Percentiles rank a stretch among this genome's conserved stretches.
Evolutionary conservation across 768 basidiomycete species (phyloP).

Genomic region (Russula foetens): DNA sequence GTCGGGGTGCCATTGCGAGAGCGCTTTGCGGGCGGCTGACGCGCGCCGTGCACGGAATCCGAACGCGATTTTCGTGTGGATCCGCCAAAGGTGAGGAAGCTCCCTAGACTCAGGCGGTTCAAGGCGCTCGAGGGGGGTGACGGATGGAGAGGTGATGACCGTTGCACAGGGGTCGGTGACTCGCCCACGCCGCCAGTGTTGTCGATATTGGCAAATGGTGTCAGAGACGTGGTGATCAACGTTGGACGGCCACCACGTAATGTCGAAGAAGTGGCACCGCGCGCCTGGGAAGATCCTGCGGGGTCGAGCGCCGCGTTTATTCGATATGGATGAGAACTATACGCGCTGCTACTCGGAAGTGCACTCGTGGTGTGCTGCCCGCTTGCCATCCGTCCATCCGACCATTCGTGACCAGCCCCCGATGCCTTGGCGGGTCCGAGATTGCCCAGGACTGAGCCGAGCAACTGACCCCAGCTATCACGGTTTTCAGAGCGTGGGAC

Average conservation of each 20-base stretch:
- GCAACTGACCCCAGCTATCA: slow-evolving; percentile 28
- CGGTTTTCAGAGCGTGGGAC: slow-evolving; percentile 19
- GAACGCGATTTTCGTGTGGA: slow-evolving; percentile 9
- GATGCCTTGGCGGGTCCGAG: background rate
- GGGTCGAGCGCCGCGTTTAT: background rate
- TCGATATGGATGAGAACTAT: slow-evolving; percentile 13
- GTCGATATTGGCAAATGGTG: slow-evolving; percentile 40
- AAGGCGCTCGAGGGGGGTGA: slow-evolving; percentile 16
- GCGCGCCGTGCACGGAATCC: background rate
- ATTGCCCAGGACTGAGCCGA: slow-evolving; percentile 25
- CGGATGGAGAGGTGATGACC: slow-evolving; percentile 23
- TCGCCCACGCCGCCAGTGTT: slow-evolving; percentile 57
- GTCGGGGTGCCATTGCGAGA: background rate
- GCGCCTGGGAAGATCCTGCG: background rate
- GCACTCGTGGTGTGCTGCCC: slow-evolving; percentile 21
- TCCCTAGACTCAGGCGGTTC: slow-evolving; percentile 45
- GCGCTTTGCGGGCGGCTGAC: background rate
- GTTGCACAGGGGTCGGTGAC: slow-evolving; percentile 38
- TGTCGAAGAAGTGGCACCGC: slow-evolving; percentile 22
- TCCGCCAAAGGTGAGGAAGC: slow-evolving; percentile 42
- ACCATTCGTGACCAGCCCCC: background rate
- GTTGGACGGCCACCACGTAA: slow-evolving; percentile 25
- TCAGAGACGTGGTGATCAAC: slow-evolving; percentile 24
- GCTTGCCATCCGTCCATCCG: background rate
- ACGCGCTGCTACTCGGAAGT: slow-evolving; percentile 17